Percentiles rank a stretch among this genome's conserved stretches.
phyloP scores from a whole-genome alignment of 352 stramenopile species.

The Pythium angustatum region DNA sequence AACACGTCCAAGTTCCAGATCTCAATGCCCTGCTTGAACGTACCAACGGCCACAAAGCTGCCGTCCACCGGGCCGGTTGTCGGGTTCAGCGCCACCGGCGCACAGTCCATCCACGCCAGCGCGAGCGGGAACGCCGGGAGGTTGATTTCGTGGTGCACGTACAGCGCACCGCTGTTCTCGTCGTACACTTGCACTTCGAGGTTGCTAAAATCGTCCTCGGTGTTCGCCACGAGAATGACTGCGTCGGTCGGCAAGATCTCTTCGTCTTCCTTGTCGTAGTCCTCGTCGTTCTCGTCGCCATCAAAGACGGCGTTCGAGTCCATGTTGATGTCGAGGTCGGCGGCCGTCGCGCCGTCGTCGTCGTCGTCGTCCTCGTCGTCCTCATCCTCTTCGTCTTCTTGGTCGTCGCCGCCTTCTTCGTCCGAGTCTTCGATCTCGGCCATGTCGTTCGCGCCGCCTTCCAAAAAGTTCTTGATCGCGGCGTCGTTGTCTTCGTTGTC shows the following conservation, averaged over 20 bases:
- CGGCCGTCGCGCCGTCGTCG: constrained; percentile 33
- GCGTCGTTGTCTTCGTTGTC: constrained; percentile 85
- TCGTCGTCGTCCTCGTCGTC: constrained; percentile 51
- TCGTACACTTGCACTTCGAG: constrained; percentile 99
- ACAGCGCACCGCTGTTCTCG: constrained; percentile 95
- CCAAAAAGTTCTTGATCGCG: constrained; percentile 78
- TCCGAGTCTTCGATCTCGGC: constrained; percentile 35
- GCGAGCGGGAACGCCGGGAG: constrained; percentile 98
- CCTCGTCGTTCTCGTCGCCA: constrained; percentile 66
- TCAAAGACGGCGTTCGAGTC: constrained; percentile 61
- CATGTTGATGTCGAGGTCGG: constrained; percentile 43
- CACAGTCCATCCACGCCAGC: constrained; percentile 95
- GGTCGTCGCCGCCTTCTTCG: constrained; percentile 41
- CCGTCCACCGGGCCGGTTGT: constrained; percentile 77
- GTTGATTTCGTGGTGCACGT: constrained; percentile 99
- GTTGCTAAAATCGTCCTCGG: constrained; percentile 98
- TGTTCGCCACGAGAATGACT: constrained; percentile 96
- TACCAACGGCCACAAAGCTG: constrained; percentile 99
- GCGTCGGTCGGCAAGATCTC: constrained; percentile 93
- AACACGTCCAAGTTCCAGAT: constrained; percentile 99
- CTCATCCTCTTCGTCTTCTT: constrained; percentile 43
- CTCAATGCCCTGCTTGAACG: constrained; percentile 99
- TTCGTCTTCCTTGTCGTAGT: constrained; percentile 91
- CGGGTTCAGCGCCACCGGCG: constrained; percentile 59
- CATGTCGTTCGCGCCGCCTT: constrained; percentile 34